Percentiles rank a stretch among this genome's conserved stretches.
These are phyloP conservation scores for Suaeda aralocaspica DNA, from an alignment of 148 eudicot species.

Conservation along the genomic window DNA sequence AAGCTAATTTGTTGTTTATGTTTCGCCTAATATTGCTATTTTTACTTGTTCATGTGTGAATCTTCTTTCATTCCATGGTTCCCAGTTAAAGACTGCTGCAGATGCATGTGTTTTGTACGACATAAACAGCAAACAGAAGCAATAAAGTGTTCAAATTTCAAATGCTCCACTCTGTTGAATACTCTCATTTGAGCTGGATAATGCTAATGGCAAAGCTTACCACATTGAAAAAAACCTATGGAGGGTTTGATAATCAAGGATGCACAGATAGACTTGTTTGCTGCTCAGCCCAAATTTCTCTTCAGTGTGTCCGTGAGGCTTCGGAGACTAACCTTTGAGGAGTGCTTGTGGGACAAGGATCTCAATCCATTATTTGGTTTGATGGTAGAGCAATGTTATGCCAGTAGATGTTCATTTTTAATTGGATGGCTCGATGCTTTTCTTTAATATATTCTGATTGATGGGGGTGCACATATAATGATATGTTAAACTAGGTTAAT, in stretches of 20 bases:
- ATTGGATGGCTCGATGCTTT: neutral
- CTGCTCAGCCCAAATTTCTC: too few relatives aligned
- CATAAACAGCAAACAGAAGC: conserved; percentile 68
- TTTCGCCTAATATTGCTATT: neutral
- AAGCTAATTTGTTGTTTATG: too few relatives aligned
- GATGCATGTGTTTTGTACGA: conserved; percentile 82
- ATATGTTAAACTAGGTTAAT: too few relatives aligned
- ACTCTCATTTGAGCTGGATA: conserved; percentile 1
- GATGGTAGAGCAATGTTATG: neutral
- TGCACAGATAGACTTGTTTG: neutral
- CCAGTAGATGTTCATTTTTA: neutral
- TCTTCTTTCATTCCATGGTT: conserved; percentile 11
- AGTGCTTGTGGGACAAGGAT: too few relatives aligned
- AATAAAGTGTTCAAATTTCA: conserved; percentile 17
- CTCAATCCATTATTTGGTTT: neutral
- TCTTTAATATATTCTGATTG: neutral
- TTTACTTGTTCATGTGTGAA: neutral
- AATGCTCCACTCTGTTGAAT: neutral
- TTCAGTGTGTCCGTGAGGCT: too few relatives aligned
- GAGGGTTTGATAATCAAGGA: conserved; percentile 15
- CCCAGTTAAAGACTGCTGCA: conserved; percentile 92
- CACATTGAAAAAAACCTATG: conserved; percentile 10
- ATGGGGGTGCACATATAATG: neutral
- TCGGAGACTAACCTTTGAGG: neutral
- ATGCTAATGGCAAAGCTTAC: neutral